A percentile compares a stretch with the other conserved stretches of the same genome.
Conservation (phyloP, 805 yeast species). For the Kazachstania viticola region DNA sequence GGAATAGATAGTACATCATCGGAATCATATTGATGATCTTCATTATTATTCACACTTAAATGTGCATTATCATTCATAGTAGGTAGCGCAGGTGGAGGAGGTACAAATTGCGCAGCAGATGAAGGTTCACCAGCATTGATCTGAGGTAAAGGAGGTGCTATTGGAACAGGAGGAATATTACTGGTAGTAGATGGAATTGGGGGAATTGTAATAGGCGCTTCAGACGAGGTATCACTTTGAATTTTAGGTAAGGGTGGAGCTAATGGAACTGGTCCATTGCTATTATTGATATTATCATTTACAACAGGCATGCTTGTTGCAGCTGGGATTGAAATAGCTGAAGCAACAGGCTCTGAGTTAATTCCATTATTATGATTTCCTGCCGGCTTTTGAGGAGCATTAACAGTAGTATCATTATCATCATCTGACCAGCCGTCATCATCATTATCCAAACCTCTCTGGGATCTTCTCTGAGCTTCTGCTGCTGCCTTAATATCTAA, state of each 20-base stretch:
- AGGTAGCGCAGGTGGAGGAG: constrained; percentile 8
- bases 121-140: constrained; percentile 4
- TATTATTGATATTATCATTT: background rate
- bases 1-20: constrained; percentile 27
- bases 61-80: background rate
- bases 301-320: no score
- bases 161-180: constrained; percentile 27
- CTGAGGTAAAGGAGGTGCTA: constrained; percentile 34
- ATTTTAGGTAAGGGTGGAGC: constrained; percentile 5
- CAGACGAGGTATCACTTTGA: constrained; percentile 3
- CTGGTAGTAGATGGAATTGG: constrained; percentile 21
- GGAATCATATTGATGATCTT: constrained; percentile 3
- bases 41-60: background rate
- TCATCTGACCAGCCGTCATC: constrained; percentile 27
- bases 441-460: constrained; percentile 37
- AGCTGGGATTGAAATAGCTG: constrained; percentile 9
- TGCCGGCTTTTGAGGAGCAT: constrained; percentile 23
- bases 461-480: constrained; percentile 62
- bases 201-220: constrained; percentile 20
- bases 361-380: background rate
- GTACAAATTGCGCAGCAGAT: constrained; percentile 4
- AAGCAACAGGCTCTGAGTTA: constrained; percentile 5
- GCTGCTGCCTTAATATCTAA: constrained; percentile 44
- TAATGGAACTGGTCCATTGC: constrained; percentile 15
- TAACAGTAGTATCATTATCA: constrained; percentile 26